Evolutionary conservation across 2,329 filamentous ascomycete genomes (phyloP), one percentile per base, ranked within the genome.

Genomic region (Rasamsonia emersonii): DNA sequence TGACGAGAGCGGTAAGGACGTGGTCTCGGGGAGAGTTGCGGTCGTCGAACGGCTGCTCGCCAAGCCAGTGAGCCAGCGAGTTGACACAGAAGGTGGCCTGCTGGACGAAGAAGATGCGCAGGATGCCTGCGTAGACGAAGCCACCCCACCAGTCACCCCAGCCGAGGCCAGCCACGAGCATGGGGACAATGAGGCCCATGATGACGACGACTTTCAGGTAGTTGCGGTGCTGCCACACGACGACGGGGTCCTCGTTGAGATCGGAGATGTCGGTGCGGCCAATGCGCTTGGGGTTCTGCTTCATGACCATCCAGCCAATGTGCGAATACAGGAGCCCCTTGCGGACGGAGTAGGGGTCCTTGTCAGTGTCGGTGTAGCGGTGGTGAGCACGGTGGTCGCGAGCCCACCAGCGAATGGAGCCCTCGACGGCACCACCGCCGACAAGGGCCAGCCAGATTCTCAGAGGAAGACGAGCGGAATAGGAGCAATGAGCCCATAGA

Each of bases 71-170:
- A 44, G 85, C 85, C 40, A 93, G 67, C 11, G 82, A 88, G 73
- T 93, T 93, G 70, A 93, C 83, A 51, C 85, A 93, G 73, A 93
- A 93, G 43, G 86, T 91, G 38, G 85, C 84, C 65, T 93, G 85
- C 69, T 91, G 85, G 44, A 93, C 82, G 62, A 89, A 82, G 72
- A 86, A 88, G 64, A 89, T 81, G 47, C 85, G 79, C 44, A 93
- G 75, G 47, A 93, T 86, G 51, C 84, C 85, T 39, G 71, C 84
- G 53, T 93, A 93, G 58, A 93, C 71, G 59, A 86, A 84, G 28
- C 86, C 86, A 47, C 86, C 86, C 37, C 71, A 56, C 75, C 75
- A 89, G 62, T 93, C 85, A 58, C 75, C 75, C 83, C 83, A 93
- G 54, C 77, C 71, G 19, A 91, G 66, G 45, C 85, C 84, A 51